A percentile compares a stretch with the other conserved stretches of the same genome.
Evolutionary conservation across 495 filamentous ascomycete species (phyloP).

Genomic region (Penicillium psychrofluorescens): DNA sequence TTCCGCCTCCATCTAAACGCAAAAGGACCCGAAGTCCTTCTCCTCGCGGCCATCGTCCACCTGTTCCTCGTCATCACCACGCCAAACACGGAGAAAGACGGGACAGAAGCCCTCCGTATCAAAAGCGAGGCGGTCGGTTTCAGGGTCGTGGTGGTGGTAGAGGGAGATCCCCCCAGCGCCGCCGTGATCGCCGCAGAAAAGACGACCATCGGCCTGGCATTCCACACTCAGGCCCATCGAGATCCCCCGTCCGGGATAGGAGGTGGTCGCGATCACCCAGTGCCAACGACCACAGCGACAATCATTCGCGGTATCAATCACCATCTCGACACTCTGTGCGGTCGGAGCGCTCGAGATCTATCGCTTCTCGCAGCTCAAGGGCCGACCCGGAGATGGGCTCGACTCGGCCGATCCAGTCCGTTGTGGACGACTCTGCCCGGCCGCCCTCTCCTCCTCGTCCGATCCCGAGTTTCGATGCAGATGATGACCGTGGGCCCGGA

Average conservation of each 20-base stretch:
- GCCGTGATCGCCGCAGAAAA: conserved; percentile 28
- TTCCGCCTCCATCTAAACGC: conserved; percentile 30
- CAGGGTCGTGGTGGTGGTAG: conserved; percentile 25
- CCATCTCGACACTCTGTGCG: conserved; percentile 27
- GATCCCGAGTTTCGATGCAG: conserved; percentile 28
- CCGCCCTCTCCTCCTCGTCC: conserved; percentile 35
- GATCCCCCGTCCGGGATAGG: conserved; percentile 26
- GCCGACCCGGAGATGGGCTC: conserved; percentile 24
- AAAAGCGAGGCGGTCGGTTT: conserved; percentile 25
- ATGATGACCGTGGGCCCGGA: conserved; percentile 11
- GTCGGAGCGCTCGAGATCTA: conserved; percentile 27
- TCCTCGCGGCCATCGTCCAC: conserved; percentile 18
- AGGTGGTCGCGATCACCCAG: conserved; percentile 21
- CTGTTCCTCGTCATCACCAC: conserved; percentile 16
- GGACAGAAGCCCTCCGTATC: conserved; percentile 21
- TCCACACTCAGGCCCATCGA: conserved; percentile 16
- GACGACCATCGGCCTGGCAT: conserved; percentile 19
- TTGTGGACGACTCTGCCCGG: conserved; percentile 14
- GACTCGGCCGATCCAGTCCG: conserved; percentile 19
- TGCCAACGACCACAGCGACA: conserved; percentile 21
- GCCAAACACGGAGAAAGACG: conserved; percentile 22
- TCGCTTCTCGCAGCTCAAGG: conserved; percentile 16
- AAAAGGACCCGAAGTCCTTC: conserved; percentile 44
- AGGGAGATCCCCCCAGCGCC: conserved; percentile 27
- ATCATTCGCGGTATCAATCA: conserved; percentile 25